Conservation (phyloP, 768 basidiomycete genomes). For the Suillus cothurnatus region DNA sequence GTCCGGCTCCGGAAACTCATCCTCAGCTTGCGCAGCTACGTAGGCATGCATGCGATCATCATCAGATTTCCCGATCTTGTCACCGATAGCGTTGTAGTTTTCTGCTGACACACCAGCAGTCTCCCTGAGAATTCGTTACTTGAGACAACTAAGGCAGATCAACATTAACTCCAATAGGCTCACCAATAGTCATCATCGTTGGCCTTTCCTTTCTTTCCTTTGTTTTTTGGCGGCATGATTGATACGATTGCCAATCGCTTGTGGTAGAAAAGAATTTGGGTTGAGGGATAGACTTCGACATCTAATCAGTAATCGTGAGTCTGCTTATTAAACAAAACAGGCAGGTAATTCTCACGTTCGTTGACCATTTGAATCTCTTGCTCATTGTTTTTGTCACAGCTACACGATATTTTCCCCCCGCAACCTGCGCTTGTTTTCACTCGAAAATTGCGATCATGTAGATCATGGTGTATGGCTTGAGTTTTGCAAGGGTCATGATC, state of each 20-base stretch:
- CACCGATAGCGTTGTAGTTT: constrained; percentile 38
- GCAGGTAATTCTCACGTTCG: constrained; percentile 1
- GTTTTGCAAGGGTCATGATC: constrained; percentile 41
- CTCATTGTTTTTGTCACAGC: too few species aligned
- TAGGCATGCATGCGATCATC: constrained; percentile 47
- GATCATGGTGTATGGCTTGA: constrained; percentile 26
- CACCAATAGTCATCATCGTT: constrained; percentile 83
- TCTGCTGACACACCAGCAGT: constrained; percentile 60
- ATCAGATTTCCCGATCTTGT: constrained; percentile 40
- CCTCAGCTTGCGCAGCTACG: constrained; percentile 42
- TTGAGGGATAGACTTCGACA: neutral
- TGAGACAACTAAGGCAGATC: constrained; percentile 17
- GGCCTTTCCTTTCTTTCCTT: constrained; percentile 88
- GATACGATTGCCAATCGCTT: constrained; percentile 3
- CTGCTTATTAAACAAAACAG: neutral
- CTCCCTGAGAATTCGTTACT: constrained; percentile 48
- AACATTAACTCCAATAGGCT: constrained; percentile 20
- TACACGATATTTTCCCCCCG: neutral
- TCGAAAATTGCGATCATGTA: neutral
- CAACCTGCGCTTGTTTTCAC: neutral
- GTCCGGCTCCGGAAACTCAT: constrained; percentile 10
- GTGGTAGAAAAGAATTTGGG: constrained; percentile 1
- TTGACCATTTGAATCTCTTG: too few species aligned
- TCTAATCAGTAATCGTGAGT: neutral
- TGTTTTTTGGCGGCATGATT: constrained; percentile 58